Percentiles rank a stretch among this genome's conserved stretches.
Conservation (phyloP, 352 stramenopile species). For the Thalassiosira mediterranea region DNA sequence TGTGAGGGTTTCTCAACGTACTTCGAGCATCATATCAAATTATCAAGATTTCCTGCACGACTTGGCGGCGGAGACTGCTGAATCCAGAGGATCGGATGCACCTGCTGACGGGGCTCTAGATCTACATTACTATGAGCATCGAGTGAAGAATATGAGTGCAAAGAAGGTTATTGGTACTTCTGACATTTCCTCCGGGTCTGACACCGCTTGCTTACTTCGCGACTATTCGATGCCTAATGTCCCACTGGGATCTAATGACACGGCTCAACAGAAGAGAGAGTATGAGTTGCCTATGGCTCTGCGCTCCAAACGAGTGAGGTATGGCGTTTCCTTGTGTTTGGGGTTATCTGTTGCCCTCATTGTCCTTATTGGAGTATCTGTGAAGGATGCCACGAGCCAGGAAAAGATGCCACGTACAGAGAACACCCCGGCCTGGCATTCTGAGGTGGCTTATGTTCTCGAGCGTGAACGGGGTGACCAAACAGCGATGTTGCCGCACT, state of each 20-base stretch:
- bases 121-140: conserved; percentile 20
- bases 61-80: background rate
- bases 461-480: background rate
- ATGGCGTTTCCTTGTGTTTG: conserved; percentile 13
- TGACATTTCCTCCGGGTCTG: background rate
- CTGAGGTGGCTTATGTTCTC: conserved; percentile 2
- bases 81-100: conserved; percentile 2
- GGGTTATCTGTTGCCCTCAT: conserved; percentile 6
- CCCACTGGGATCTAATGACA: conserved; percentile 5
- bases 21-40: conserved; percentile 21
- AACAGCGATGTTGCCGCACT: background rate
- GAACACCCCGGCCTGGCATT: background rate
- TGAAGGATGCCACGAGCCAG: background rate
- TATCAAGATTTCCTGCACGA: conserved; percentile 25
- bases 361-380: background rate
- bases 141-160: background rate
- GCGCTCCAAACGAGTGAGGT: conserved; percentile 4
- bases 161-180: background rate
- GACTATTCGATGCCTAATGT: conserved; percentile 13
- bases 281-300: background rate
- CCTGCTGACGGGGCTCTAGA: conserved; percentile 10
- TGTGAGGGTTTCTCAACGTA: conserved; percentile 14
- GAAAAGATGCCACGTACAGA: conserved; percentile 2
- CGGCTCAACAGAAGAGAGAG: conserved; percentile 1
- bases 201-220: conserved; percentile 5